Evolutionary conservation across 768 basidiomycete species (phyloP).

Genomic region (Coprinellus micaceus): DNA sequence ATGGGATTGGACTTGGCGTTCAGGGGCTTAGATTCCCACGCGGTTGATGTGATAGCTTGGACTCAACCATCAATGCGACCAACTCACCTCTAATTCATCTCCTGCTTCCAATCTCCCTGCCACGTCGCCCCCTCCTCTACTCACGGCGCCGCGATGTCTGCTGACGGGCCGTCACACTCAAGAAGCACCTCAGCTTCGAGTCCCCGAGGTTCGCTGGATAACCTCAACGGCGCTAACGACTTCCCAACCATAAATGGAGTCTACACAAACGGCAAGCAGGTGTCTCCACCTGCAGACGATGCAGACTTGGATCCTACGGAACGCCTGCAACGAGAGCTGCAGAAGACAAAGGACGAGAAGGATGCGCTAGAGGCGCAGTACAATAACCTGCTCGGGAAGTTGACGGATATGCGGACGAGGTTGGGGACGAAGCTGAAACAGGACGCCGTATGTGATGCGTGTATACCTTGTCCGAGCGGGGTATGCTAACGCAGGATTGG

Average conservation of each 20-base stretch:
- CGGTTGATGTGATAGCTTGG: too few relatives aligned
- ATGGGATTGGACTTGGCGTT: too few relatives aligned
- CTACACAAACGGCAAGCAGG: conserved; percentile 29
- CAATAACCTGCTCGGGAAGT: conserved; percentile 76
- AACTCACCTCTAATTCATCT: too few relatives aligned
- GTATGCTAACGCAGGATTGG: not conserved
- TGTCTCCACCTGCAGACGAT: too few relatives aligned
- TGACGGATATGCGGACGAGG: conserved; percentile 90
- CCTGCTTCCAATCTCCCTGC: too few relatives aligned
- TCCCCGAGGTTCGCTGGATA: conserved; percentile 43
- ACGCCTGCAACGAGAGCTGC: conserved; percentile 71
- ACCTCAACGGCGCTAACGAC: conserved; percentile 32
- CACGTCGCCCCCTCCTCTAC: too few relatives aligned
- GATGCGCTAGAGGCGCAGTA: conserved; percentile 85
- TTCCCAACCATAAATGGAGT: conserved; percentile 28
- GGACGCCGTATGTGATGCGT: conserved; percentile 70
- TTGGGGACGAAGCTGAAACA: conserved; percentile 93
- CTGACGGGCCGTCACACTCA: conserved; percentile 16
- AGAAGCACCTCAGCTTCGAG: conserved; percentile 23
- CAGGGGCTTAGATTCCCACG: too few relatives aligned
- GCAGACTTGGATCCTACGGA: conserved; percentile 46
- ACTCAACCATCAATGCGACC: too few relatives aligned
- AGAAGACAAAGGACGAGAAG: conserved; percentile 77
- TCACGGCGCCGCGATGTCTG: conserved; percentile 15
- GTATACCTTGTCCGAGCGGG: not conserved